Percentiles rank a stretch among this genome's conserved stretches.
These are phyloP conservation scores for Kregervanrija fluxuum DNA, from an alignment of 805 yeast species.

Conservation along the genomic window DNA sequence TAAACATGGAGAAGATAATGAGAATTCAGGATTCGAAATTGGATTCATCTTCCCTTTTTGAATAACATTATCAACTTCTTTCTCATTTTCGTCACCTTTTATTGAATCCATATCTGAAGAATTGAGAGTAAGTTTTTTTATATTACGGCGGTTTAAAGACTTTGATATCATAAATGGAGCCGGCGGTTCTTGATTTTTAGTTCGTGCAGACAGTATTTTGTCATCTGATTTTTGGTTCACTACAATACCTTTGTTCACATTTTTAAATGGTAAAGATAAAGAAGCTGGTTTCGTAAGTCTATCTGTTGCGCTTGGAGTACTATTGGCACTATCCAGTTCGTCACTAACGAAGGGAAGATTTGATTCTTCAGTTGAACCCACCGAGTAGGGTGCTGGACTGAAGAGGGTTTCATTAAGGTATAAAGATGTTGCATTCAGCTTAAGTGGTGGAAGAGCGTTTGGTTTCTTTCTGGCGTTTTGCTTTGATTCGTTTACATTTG, in stretches of 20 bases:
- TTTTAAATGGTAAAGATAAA: neutral
- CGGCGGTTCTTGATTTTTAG: constrained; percentile 6
- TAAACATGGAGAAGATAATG: constrained; percentile 1
- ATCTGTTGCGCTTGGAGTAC: neutral
- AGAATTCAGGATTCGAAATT: neutral
- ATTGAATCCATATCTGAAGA: constrained; percentile 5
- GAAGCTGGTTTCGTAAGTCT: neutral
- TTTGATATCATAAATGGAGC: constrained; percentile 22
- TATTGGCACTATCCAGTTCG: neutral
- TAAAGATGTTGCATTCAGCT: no score
- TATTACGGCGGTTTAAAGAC: constrained; percentile 49
- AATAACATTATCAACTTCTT: neutral
- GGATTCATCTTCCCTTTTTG: neutral
- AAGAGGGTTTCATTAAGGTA: neutral
- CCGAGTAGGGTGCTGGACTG: constrained; percentile 7
- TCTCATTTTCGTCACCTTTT: neutral
- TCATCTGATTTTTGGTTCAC: constrained; percentile 6
- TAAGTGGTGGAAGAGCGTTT: no score
- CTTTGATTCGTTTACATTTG: no score
- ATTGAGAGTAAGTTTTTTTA: constrained; percentile 45
- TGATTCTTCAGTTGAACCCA: constrained; percentile 6
- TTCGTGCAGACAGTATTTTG: constrained; percentile 10
- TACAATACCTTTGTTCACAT: constrained; percentile 2
- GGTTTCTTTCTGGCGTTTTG: no score
- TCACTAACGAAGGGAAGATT: neutral